Percentiles rank a stretch among this genome's conserved stretches.
These are phyloP conservation scores for Citrus sinensis DNA, from an alignment of 345 rosid genomes.

Conservation along the genomic window DVS_A1.0 CM039161.1:3349001-3349500, in stretches of 20 bases:
- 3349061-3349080: neutral
- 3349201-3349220: neutral
- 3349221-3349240: neutral
- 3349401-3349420: neutral
- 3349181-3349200: neutral
- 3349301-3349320: neutral
- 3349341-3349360: neutral
- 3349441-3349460: constrained; percentile 14
- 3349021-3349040: too few relatives aligned
- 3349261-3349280: neutral
- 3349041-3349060: neutral
- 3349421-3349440: neutral
- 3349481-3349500: constrained; percentile 26
- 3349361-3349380: neutral
- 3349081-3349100: neutral
- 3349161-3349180: neutral
- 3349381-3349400: too few relatives aligned
- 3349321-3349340: neutral
- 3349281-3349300: neutral
- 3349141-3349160: neutral
- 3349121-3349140: neutral
- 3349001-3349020: too few relatives aligned
- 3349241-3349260: neutral
- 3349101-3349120: neutral
- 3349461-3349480: constrained; percentile 27